phyloP scores from a whole-genome alignment of 108 stramenopile genomes.

The Cyclotella atomus region DNA sequence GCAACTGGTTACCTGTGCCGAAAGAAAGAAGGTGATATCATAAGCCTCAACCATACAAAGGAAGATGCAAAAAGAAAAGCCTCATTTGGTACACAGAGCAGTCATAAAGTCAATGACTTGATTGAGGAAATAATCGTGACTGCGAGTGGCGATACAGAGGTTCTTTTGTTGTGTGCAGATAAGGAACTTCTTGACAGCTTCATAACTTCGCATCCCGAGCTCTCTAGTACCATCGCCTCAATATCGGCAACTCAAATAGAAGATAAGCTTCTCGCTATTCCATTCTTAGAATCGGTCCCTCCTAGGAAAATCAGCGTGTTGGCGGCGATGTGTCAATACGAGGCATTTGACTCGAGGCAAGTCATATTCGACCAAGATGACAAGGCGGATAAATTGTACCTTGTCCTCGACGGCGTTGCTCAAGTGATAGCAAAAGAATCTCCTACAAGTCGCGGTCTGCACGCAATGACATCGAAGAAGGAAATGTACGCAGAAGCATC shows the following conservation, averaged over 20 bases:
- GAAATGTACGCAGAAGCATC: constrained; percentile 16
- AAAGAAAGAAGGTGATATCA: constrained; percentile 54
- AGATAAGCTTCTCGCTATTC: constrained; percentile 37
- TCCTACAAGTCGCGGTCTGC: not conserved
- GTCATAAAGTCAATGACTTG: constrained; percentile 35
- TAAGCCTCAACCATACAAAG: constrained; percentile 45
- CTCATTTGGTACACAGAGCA: constrained; percentile 25
- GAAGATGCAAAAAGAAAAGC: constrained; percentile 35
- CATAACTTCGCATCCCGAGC: constrained; percentile 34
- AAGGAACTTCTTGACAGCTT: constrained; percentile 38
- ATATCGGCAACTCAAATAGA: constrained; percentile 45
- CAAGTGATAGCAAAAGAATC: constrained; percentile 38
- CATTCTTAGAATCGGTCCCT: constrained; percentile 51
- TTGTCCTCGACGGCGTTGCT: constrained; percentile 54
- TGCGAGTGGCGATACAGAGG: constrained; percentile 20
- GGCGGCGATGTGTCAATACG: constrained; percentile 64
- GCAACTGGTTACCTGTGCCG: constrained; percentile 54
- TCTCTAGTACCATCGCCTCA: constrained; percentile 25
- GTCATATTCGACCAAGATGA: constrained; percentile 58
- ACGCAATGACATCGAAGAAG: not conserved
- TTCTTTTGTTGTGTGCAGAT: constrained; percentile 38
- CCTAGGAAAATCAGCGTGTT: constrained; percentile 45
- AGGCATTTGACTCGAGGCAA: constrained; percentile 46
- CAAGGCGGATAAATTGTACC: constrained; percentile 53
- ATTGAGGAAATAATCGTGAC: constrained; percentile 42